Base-by-base conservation (phyloP, 805 yeast genomes). In the Babjeviella inositovora region DNA sequence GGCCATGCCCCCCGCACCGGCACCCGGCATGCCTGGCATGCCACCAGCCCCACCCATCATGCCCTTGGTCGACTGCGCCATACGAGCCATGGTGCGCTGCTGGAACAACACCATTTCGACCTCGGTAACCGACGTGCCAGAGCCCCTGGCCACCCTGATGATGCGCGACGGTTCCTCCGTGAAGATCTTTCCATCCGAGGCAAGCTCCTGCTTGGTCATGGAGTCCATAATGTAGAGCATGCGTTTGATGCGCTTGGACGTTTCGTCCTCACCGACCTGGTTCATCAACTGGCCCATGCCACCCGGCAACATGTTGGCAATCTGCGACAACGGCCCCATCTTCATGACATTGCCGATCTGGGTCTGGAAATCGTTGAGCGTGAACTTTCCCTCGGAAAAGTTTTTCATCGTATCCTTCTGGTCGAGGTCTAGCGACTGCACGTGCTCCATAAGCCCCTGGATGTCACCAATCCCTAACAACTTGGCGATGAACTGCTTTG, bases 291-390 rank as follows among this genome's bases (percentile, higher is more conserved):
- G 70, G 17, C 85, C 69, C 52, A 84, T 67, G 39, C 95, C 81
- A 13, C 75, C 90, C 0, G 98, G 98, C 29, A 87, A 71, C 96
- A 87, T 87, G 25, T 76, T 69, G 3, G 96, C 95, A 32, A 87
- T 81, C 44, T 90, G 85, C 13, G 93, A 73, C 25, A 87, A 53
- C 3, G 97, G 96, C 2, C 98, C 98, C 93, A 90, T 81, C 47
- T 90, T 90, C 67, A 87, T 60, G 37, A 90, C 77, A 34, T 85
- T 87, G 45, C 77, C 76, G 92, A 87, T 77, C 49, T 90, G 97
- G 25, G 87, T 77, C 39, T 90, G 85, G 51, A 87, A 69, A 49
- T 90, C 97, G 31, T 81, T 61, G 26, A 87, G 57, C 1, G 97
- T 84, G 50, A 87, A 87, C 37, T 80, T 84, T 28, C 98, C 98